phyloP scores from a whole-genome alignment of 441 rosid species.

The Erysimum cheiri region DNA sequence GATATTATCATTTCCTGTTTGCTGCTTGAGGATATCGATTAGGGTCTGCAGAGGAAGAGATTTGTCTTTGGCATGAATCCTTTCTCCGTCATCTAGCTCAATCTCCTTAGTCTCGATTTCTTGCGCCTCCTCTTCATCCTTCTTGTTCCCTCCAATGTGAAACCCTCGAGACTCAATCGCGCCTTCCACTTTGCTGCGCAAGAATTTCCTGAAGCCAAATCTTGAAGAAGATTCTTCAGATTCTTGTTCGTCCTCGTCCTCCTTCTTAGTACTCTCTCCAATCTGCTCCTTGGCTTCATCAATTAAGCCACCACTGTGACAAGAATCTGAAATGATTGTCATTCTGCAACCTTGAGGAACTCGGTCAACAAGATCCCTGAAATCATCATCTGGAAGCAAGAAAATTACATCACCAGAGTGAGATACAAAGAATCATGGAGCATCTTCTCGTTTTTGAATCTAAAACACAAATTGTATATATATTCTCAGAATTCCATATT shows the following conservation, averaged over 20 bases:
- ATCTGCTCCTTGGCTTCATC: constrained; percentile 94
- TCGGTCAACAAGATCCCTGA: constrained; percentile 83
- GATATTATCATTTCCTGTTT: constrained; percentile 91
- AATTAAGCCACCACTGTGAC: constrained; percentile 94
- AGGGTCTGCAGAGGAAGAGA: constrained; percentile 81
- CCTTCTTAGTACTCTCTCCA: constrained; percentile 77
- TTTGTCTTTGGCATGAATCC: constrained; percentile 62
- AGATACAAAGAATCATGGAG: constrained; percentile 18
- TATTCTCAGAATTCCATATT: background rate
- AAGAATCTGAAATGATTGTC: constrained; percentile 86
- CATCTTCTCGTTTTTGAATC: background rate
- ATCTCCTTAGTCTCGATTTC: constrained; percentile 50
- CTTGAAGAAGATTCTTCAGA: constrained; percentile 47
- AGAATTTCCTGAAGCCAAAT: constrained; percentile 64
- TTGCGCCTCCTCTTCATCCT: constrained; percentile 33
- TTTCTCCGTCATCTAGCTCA: constrained; percentile 56
- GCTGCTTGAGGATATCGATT: constrained; percentile 81
- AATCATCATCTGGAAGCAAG: constrained; percentile 73
- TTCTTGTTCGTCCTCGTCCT: constrained; percentile 32
- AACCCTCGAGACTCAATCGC: constrained; percentile 76
- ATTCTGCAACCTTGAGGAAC: constrained; percentile 69
- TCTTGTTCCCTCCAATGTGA: constrained; percentile 63
- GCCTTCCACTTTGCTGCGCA: constrained; percentile 56
- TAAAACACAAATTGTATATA: background rate
- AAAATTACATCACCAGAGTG: background rate